Evolutionary conservation across 2,329 filamentous ascomycete species (phyloP).

Genomic region (Elsinoe necatrix): DNA sequence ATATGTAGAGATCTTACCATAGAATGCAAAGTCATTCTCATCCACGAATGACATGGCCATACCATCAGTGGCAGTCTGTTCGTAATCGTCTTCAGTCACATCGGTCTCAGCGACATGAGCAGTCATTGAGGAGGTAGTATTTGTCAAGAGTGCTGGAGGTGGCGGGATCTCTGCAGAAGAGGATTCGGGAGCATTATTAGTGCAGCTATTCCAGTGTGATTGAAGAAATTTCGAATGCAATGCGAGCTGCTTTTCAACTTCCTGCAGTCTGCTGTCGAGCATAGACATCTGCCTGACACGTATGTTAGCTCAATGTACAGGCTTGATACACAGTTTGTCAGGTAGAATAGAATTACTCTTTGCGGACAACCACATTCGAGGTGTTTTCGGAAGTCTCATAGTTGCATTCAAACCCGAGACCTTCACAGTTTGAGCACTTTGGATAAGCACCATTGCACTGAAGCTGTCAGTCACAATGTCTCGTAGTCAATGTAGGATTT

Average conservation of each 20-base stretch:
- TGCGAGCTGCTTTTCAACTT: constrained; percentile 11
- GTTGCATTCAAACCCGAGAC: constrained; percentile 37
- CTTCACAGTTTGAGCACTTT: constrained; percentile 35
- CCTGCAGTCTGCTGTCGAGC: neutral
- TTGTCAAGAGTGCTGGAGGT: neutral
- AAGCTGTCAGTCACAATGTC: neutral
- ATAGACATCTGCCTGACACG: neutral
- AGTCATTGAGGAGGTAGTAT: neutral
- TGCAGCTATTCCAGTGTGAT: constrained; percentile 4
- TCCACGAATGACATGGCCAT: constrained; percentile 33
- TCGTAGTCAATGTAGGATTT: no score
- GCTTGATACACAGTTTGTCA: no score
- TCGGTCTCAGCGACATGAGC: constrained; percentile 14
- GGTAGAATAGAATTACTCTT: constrained; percentile 26
- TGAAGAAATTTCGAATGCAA: neutral
- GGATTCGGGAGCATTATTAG: neutral
- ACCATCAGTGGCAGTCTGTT: constrained; percentile 29
- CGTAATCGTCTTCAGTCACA: constrained; percentile 16
- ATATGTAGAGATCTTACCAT: no score
- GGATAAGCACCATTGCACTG: constrained; percentile 39
- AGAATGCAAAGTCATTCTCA: constrained; percentile 32
- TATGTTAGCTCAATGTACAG: no score
- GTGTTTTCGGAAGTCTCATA: constrained; percentile 33
- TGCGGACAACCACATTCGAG: constrained; percentile 34
- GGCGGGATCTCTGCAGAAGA: neutral